Conservation (phyloP, 192 early-diverging fungal genomes). For the Coemansia sp. region DNA sequence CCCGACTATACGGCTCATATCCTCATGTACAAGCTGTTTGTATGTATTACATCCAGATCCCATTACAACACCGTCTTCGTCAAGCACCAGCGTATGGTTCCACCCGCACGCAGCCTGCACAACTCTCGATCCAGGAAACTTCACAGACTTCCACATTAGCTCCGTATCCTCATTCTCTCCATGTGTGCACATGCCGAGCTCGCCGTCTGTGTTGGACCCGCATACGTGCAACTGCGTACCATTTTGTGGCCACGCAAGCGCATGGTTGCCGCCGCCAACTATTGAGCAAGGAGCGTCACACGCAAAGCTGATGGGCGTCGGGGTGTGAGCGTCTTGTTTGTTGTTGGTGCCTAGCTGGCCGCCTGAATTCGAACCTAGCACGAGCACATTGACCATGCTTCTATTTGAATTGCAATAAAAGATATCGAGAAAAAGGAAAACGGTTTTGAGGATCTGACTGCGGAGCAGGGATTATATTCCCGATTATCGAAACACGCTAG, state of each 20-base stretch:
- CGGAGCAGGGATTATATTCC: too few species aligned
- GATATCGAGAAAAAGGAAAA: too few species aligned
- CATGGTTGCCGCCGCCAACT: slow-evolving; percentile 50
- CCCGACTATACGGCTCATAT: neutral
- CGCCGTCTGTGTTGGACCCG: slow-evolving; percentile 39
- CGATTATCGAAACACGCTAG: too few species aligned
- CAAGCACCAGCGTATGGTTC: slow-evolving; percentile 47
- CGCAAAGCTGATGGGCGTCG: slow-evolving; percentile 3
- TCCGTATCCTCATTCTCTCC: neutral
- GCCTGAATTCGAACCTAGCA: slow-evolving; percentile 51
- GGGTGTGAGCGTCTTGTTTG: slow-evolving; percentile 32
- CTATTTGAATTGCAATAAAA: neutral
- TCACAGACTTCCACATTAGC: slow-evolving; percentile 17
- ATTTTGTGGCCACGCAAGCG: slow-evolving; percentile 23
- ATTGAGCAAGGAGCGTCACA: neutral
- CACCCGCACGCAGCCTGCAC: slow-evolving; percentile 44
- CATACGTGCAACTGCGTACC: slow-evolving; percentile 20
- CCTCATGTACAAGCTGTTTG: slow-evolving; percentile 29
- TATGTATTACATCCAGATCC: slow-evolving; percentile 26
- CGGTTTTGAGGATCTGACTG: too few species aligned
- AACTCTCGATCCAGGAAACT: slow-evolving; percentile 8
- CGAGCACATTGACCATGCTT: slow-evolving; percentile 19
- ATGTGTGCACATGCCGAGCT: slow-evolving; percentile 15
- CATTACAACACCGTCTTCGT: slow-evolving; percentile 15
- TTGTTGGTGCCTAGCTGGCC: slow-evolving; percentile 45